These are phyloP conservation scores for Debaryomyces subglobosus DNA, from an alignment of 1,139 yeast genomes.

Conservation along the genomic window DNA sequence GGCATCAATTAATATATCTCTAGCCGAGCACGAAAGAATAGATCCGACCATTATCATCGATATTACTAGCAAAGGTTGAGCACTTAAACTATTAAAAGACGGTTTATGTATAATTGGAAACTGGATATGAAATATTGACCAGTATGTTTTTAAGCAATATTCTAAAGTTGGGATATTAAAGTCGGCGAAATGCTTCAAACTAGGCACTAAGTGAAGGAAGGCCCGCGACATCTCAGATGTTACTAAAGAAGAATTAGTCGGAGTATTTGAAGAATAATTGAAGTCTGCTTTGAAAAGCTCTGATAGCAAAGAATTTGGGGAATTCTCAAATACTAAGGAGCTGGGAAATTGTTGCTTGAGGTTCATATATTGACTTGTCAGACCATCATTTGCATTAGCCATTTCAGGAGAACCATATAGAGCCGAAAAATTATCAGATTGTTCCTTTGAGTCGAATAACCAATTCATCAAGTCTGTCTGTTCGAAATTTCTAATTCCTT, in stretches of 20 bases:
- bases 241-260: neutral
- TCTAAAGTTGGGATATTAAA: constrained; percentile 6
- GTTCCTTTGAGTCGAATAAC: neutral
- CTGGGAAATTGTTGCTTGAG: constrained; percentile 1
- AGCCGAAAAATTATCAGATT: neutral
- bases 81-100: constrained; percentile 50
- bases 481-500: neutral
- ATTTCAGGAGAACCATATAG: too few relatives aligned
- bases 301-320: neutral
- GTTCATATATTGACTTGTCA: neutral
- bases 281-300: neutral
- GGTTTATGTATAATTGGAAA: constrained; percentile 59
- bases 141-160: constrained; percentile 31
- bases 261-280: neutral
- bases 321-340: neutral
- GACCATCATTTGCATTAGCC: too few relatives aligned
- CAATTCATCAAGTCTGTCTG: neutral
- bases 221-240: neutral
- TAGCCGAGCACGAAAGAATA: constrained; percentile 17
- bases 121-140: constrained; percentile 57
- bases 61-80: constrained; percentile 52
- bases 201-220: neutral
- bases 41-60: constrained; percentile 58
- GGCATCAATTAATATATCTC: constrained; percentile 12
- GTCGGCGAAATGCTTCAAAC: neutral